Conservation (phyloP, 2,329 filamentous ascomycete genomes). For the Cercospora sesami region DNA sequence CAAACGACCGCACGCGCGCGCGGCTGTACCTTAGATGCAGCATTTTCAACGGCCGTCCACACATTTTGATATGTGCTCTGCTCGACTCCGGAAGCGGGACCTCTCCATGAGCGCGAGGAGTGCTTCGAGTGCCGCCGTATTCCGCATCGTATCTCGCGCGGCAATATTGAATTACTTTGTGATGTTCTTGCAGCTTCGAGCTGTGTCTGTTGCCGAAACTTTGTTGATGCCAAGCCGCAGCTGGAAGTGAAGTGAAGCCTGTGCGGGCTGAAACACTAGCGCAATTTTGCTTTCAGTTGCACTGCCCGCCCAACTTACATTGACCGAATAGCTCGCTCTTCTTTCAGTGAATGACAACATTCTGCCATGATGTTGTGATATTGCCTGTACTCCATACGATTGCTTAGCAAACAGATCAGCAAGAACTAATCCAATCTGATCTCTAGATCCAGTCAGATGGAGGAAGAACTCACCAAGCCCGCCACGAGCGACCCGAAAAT, state of each 20-base stretch:
- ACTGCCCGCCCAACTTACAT: not conserved
- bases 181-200: not conserved
- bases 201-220: not conserved
- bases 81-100: not conserved
- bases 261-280: constrained; percentile 3
- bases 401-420: not conserved
- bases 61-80: not conserved
- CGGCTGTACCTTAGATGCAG: not conserved
- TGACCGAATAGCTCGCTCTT: not conserved
- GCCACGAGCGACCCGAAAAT: not conserved
- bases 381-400: not conserved
- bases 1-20: not conserved
- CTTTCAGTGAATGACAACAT: not conserved
- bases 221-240: not conserved
- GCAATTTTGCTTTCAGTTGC: not conserved
- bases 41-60: not conserved
- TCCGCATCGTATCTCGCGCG: not conserved
- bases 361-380: not conserved
- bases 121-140: not conserved
- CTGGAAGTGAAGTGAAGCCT: constrained; percentile 8
- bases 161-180: not conserved
- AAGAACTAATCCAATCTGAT: not conserved
- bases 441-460: not conserved
- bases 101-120: not conserved
- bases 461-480: not conserved